Evolutionary conservation across 1,139 yeast species (phyloP).

Genomic region (Pichia sp.): DNA sequence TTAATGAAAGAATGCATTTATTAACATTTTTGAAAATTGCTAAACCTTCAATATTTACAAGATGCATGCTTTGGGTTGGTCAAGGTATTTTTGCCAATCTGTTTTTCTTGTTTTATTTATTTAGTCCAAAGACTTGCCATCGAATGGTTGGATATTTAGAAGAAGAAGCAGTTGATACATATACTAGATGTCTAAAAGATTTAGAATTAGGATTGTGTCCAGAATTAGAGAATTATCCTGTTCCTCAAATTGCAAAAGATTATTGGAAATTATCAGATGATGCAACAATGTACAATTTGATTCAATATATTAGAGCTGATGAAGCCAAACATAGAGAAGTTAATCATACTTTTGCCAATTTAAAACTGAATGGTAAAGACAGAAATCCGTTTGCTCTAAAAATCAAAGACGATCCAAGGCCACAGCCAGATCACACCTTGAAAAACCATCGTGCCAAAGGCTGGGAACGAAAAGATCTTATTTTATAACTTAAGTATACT

Average conservation of each 20-base stretch:
- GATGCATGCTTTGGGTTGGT: constrained; percentile 51
- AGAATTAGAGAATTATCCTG: constrained; percentile 38
- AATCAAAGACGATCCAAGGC: constrained; percentile 31
- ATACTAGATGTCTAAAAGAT: constrained; percentile 56
- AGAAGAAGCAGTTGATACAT: constrained; percentile 73
- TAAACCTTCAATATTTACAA: constrained; percentile 57
- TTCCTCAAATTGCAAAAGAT: constrained; percentile 55
- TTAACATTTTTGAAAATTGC: constrained; percentile 64
- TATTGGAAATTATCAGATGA: constrained; percentile 55
- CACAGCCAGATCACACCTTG: constrained; percentile 55
- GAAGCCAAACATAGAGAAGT: constrained; percentile 76
- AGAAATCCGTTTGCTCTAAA: constrained; percentile 64
- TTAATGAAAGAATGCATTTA: constrained; percentile 74
- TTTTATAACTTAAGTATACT: too few species aligned
- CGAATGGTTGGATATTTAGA: constrained; percentile 75
- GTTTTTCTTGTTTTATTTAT: constrained; percentile 56
- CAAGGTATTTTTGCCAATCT: constrained; percentile 68
- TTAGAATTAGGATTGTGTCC: constrained; percentile 47
- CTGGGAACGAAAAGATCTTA: constrained; percentile 58
- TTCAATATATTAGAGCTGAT: constrained; percentile 54
- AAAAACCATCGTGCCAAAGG: constrained; percentile 44
- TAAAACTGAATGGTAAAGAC: constrained; percentile 43
- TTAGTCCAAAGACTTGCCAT: constrained; percentile 62
- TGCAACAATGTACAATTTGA: constrained; percentile 54
- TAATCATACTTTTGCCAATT: constrained; percentile 68